phyloP scores from a whole-genome alignment of 1,139 yeast species.

The Pichia sp. region DNA sequence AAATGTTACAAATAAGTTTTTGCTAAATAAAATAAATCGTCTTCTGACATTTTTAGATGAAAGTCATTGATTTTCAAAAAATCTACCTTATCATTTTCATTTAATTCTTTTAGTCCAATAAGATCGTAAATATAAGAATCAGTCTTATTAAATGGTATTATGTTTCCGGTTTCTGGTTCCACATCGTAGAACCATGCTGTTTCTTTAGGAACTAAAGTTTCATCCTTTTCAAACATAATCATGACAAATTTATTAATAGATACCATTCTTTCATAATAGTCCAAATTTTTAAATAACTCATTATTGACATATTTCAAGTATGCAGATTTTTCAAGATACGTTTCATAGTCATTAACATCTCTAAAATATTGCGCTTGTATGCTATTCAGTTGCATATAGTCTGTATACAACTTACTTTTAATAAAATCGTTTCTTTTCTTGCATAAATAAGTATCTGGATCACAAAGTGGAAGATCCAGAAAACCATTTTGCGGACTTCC shows the following conservation, averaged over 20 bases:
- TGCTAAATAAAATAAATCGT: conserved; percentile 34
- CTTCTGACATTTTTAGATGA: conserved; percentile 61
- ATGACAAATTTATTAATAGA: conserved; percentile 49
- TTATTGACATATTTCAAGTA: conserved; percentile 61
- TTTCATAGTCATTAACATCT: conserved; percentile 35
- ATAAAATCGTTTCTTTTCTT: conserved; percentile 47
- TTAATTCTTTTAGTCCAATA: conserved; percentile 52
- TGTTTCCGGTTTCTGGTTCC: conserved; percentile 38
- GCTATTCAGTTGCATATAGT: conserved; percentile 49
- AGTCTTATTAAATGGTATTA: conserved; percentile 46
- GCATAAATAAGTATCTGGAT: conserved; percentile 54
- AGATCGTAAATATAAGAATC: conserved; percentile 46
- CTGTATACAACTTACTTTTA: conserved; percentile 57
- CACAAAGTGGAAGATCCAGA: conserved; percentile 61
- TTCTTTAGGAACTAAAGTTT: conserved; percentile 66
- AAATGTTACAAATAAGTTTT: conserved; percentile 23
- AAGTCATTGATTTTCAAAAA: conserved; percentile 50
- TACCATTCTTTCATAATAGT: conserved; percentile 39
- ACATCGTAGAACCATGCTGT: conserved; percentile 62
- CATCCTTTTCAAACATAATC: conserved; percentile 55
- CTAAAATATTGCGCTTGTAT: conserved; percentile 77
- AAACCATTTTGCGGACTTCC: conserved; percentile 84
- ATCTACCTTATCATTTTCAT: conserved; percentile 39
- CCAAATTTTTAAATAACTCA: conserved; percentile 36
- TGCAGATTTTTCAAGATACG: conserved; percentile 24